phyloP scores from a whole-genome alignment of 2,329 filamentous ascomycete species.

The Tolypocladium nubicola region DNA sequence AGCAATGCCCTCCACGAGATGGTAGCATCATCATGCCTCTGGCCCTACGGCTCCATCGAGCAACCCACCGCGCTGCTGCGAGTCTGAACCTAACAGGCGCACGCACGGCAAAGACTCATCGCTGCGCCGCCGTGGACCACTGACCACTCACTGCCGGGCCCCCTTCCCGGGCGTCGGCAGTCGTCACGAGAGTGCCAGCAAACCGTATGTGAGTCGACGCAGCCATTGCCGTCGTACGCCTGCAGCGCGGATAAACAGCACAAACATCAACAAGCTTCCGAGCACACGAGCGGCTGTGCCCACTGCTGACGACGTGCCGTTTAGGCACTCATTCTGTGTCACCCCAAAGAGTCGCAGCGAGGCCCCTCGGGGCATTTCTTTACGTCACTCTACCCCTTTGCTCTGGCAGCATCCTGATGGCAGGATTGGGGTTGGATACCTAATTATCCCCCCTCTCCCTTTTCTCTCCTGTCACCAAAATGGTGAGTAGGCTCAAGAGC shows the following conservation, averaged over 20 bases:
- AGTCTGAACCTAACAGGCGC: background rate
- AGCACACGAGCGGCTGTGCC: background rate
- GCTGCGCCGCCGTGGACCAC: background rate
- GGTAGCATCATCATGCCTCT: background rate
- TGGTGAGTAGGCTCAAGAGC: no score
- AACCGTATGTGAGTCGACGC: no score
- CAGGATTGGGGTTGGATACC: background rate
- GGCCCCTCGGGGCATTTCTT: background rate
- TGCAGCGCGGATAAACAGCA: background rate
- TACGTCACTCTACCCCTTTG: background rate
- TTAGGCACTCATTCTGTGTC: background rate
- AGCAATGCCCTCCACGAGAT: background rate
- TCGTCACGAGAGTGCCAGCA: background rate
- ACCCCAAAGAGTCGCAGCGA: background rate
- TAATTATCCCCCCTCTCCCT: no score
- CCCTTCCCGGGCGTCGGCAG: background rate
- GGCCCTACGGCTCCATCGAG: background rate
- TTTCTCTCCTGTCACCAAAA: no score
- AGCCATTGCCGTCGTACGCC: background rate
- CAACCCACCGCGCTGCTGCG: no score
- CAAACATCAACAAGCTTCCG: background rate
- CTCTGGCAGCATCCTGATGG: background rate
- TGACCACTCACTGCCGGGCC: background rate
- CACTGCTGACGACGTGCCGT: background rate
- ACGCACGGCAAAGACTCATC: background rate